Evolutionary conservation across 2,329 filamentous ascomycete genomes (phyloP).

Genomic region (Moelleriella libera): DNA sequence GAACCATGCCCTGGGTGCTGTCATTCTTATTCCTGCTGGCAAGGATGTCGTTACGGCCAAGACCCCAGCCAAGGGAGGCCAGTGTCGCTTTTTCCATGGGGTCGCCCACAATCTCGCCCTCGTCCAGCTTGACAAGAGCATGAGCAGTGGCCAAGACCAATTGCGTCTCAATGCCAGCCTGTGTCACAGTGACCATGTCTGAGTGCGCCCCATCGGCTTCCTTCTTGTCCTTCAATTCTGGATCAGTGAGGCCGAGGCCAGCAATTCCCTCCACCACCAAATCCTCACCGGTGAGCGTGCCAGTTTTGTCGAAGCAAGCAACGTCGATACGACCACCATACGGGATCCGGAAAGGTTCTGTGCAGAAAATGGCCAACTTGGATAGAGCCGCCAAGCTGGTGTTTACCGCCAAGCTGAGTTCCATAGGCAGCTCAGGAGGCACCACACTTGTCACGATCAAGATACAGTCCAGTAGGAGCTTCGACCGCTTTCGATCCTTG

Average conservation of each 20-base stretch:
- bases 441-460: conserved; percentile 97
- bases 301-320: conserved; percentile 97
- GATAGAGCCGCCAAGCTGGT: conserved; percentile 89
- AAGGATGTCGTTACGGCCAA: conserved; percentile 81
- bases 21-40: conserved; percentile 37
- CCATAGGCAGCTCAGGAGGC: conserved; percentile 97
- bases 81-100: conserved; percentile 98
- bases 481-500: conserved; percentile 91
- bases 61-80: conserved; percentile 73
- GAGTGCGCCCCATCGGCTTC: conserved; percentile 75
- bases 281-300: conserved; percentile 91
- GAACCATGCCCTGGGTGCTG: conserved; percentile 52
- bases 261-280: conserved; percentile 95
- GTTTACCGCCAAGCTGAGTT: conserved; percentile 92
- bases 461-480: conserved; percentile 91
- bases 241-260: conserved; percentile 61
- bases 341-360: conserved; percentile 95
- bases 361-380: conserved; percentile 96
- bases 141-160: conserved; percentile 90
- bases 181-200: conserved; percentile 55
- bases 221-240: conserved; percentile 46
- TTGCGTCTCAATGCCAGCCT: conserved; percentile 68
- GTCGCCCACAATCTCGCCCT: conserved; percentile 93
- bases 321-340: conserved; percentile 91
- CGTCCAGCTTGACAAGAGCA: conserved; percentile 88